Percentiles rank a stretch among this genome's conserved stretches.
phyloP scores from a whole-genome alignment of 208 protist species.

The Leishmania major region DNA sequence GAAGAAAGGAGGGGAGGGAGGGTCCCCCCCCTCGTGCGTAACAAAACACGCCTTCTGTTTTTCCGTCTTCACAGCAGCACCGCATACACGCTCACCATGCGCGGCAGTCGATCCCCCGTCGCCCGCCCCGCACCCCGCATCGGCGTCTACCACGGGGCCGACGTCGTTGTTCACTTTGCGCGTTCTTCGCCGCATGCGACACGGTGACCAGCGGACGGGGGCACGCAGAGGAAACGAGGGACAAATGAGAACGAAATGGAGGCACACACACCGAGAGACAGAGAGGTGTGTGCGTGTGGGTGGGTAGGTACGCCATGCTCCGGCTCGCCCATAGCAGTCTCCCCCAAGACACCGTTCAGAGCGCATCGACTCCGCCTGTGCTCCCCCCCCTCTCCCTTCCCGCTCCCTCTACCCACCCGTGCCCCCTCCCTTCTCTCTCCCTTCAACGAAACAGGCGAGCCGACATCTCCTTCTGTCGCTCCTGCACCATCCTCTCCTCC shows the following conservation, averaged over 20 bases:
- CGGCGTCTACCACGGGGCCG: too few relatives aligned
- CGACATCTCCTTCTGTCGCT: constrained; percentile 50
- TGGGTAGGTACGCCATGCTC: too few relatives aligned
- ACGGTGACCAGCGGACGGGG: too few relatives aligned
- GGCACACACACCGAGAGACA: neutral
- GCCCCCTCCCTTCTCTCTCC: neutral
- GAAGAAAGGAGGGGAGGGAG: neutral
- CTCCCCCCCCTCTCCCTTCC: neutral
- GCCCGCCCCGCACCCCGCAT: too few relatives aligned
- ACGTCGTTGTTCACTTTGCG: too few relatives aligned
- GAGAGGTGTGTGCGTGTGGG: neutral
- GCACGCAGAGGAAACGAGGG: neutral
- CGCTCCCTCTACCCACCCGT: neutral
- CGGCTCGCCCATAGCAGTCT: neutral
- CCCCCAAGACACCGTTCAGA: neutral
- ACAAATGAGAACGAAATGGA: neutral
- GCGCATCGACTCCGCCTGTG: neutral
- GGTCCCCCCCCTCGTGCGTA: neutral
- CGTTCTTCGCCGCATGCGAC: neutral
- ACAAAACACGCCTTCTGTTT: neutral
- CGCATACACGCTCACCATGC: too few relatives aligned
- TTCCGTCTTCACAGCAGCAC: neutral
- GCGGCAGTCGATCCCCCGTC: too few relatives aligned
- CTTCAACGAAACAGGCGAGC: constrained; percentile 40
- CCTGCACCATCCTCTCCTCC: constrained; percentile 13